phyloP scores from a whole-genome alignment of 176 grass and related monocot species.

The Musa acuminata region DNA sequence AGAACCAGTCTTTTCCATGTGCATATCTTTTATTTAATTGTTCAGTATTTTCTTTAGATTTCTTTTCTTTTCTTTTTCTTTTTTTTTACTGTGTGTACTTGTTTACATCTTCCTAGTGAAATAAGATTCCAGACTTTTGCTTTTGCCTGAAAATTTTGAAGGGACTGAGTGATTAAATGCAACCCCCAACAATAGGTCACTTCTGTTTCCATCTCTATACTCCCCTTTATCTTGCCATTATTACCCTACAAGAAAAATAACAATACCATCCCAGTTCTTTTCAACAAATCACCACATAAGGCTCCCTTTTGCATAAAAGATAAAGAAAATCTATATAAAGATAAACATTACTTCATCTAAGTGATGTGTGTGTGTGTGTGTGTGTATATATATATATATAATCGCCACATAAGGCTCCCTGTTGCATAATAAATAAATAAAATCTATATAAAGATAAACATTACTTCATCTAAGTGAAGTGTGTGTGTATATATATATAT shows the following conservation, averaged over 20 bases:
- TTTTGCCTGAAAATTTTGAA: background rate
- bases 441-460: background rate
- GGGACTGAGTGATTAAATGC: background rate
- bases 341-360: background rate
- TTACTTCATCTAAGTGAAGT: background rate
- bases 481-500: background rate
- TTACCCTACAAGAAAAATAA: background rate
- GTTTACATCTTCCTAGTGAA: background rate
- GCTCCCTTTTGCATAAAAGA: background rate
- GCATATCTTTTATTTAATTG: background rate
- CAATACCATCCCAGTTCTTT: background rate
- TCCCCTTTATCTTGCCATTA: background rate
- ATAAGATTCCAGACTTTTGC: background rate
- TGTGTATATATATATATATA: no score
- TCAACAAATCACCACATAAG: background rate
- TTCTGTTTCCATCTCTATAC: background rate
- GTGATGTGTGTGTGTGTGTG: background rate
- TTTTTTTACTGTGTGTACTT: background rate
- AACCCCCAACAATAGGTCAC: background rate
- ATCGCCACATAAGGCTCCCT: no score
- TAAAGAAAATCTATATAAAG: background rate
- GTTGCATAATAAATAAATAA: background rate
- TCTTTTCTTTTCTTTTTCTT: background rate
- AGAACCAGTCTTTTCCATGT: no score
- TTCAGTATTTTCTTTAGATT: background rate